These are phyloP conservation scores for Daldinia sp. DNA, from an alignment of 2,329 filamentous ascomycete species.

Conservation along the genomic window DNA sequence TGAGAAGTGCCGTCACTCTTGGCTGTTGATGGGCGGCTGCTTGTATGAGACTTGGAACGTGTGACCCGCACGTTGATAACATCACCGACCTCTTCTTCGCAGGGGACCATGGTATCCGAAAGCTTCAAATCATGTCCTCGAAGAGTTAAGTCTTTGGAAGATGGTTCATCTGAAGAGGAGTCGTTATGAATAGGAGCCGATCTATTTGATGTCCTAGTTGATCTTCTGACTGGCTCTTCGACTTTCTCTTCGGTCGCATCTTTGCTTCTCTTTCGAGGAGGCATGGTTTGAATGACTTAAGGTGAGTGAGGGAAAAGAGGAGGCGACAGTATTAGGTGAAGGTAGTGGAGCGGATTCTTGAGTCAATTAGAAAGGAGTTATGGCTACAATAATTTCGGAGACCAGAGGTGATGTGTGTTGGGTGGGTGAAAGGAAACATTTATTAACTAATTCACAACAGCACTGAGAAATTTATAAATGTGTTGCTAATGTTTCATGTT, in stretches of 20 bases:
- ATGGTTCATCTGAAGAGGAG: slow-evolving; percentile 32
- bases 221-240: slow-evolving; percentile 24
- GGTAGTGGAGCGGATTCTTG: neutral
- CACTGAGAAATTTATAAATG: neutral
- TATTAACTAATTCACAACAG: slow-evolving; percentile 2
- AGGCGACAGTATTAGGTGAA: neutral
- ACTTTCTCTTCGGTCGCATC: slow-evolving; percentile 9
- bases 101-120: neutral
- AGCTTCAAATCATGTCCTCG: neutral
- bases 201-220: slow-evolving; percentile 23
- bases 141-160: slow-evolving; percentile 4
- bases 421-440: neutral
- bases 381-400: neutral
- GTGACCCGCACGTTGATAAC: slow-evolving; percentile 29
- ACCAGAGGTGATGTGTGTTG: neutral
- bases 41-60: slow-evolving; percentile 17
- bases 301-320: neutral
- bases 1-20: slow-evolving; percentile 17
- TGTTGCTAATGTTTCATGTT: neutral
- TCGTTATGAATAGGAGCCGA: neutral
- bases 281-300: slow-evolving; percentile 29
- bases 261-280: slow-evolving; percentile 31
- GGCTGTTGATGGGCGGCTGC: slow-evolving; percentile 35
- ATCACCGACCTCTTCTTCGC: slow-evolving; percentile 16
- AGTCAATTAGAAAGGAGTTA: neutral